A percentile compares a stretch with the other conserved stretches of the same genome.
Evolutionary conservation across 1,284 basidiomycete genomes (phyloP).

Genomic region (Paramarasmius palmivorus): DNA sequence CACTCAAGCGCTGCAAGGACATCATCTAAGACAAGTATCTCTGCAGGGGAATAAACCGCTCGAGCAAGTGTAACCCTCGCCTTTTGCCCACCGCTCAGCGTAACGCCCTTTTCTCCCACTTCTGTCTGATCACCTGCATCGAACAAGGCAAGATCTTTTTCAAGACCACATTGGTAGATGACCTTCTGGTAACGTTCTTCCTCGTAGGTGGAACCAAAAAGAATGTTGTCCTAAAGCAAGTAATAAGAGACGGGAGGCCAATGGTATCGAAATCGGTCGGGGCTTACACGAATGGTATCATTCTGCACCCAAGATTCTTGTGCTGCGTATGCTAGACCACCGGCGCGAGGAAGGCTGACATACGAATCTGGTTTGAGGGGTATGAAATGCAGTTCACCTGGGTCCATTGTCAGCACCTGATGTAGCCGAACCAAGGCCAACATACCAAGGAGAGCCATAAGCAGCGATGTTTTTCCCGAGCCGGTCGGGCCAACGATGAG

Average conservation of each 20-base stretch:
- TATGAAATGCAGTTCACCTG: conserved; percentile 66
- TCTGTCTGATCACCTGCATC: too few species aligned
- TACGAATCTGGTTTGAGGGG: conserved; percentile 56
- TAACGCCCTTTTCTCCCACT: too few species aligned
- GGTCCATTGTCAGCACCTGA: neutral
- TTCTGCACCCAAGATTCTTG: conserved; percentile 82
- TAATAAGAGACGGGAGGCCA: too few species aligned
- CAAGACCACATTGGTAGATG: too few species aligned
- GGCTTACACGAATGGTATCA: conserved; percentile 37
- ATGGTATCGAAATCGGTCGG: too few species aligned
- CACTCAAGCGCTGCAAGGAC: too few species aligned
- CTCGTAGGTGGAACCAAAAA: neutral
- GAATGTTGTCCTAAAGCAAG: neutral
- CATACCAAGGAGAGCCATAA: conserved; percentile 57
- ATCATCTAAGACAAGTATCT: too few species aligned
- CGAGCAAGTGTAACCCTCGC: too few species aligned
- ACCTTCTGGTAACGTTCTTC: too few species aligned
- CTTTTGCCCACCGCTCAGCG: too few species aligned
- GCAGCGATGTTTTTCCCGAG: conserved; percentile 45
- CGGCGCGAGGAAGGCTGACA: conserved; percentile 62
- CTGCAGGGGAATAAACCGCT: too few species aligned
- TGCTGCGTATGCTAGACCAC: conserved; percentile 74
- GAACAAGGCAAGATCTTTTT: too few species aligned
- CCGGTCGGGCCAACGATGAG: conserved; percentile 65
- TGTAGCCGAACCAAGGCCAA: neutral